Evolutionary conservation across 2,329 filamentous ascomycete species (phyloP).

Genomic region (Neospermospora avenae): DNA sequence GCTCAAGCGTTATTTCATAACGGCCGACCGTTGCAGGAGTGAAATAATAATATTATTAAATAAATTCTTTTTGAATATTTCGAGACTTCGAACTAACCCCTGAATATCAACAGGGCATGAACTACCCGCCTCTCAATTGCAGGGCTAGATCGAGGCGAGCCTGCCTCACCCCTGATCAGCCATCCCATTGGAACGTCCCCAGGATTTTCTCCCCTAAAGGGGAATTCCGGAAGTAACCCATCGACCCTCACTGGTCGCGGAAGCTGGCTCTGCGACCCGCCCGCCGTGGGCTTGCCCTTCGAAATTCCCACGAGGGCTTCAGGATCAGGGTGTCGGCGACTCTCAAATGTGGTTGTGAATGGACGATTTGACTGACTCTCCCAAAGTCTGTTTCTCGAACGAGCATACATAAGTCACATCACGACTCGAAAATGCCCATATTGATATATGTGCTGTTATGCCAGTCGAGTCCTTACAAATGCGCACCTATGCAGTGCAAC

Average conservation of each 20-base stretch:
- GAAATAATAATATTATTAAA: neutral
- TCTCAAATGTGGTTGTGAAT: too few relatives aligned
- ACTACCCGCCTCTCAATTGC: neutral
- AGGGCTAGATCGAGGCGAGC: neutral
- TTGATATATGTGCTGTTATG: neutral
- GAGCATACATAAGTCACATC: neutral
- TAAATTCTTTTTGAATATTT: neutral
- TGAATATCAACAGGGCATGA: neutral
- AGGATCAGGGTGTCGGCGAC: neutral
- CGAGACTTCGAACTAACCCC: neutral
- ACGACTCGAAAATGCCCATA: neutral
- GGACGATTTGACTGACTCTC: neutral
- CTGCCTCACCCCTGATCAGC: neutral
- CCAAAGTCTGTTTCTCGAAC: neutral
- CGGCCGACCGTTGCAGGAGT: neutral
- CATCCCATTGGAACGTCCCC: neutral
- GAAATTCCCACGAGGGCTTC: neutral
- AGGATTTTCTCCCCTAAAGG: neutral
- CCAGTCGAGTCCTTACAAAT: neutral
- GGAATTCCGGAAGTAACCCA: neutral
- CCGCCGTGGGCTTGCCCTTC: neutral
- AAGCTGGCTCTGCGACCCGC: conserved; percentile 5
- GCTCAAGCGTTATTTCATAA: neutral
- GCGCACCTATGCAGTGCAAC: neutral
- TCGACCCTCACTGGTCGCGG: neutral